These are phyloP conservation scores for Scytalidium sp. DNA, from an alignment of 2,329 filamentous ascomycete genomes.

Conservation along the genomic window DNA sequence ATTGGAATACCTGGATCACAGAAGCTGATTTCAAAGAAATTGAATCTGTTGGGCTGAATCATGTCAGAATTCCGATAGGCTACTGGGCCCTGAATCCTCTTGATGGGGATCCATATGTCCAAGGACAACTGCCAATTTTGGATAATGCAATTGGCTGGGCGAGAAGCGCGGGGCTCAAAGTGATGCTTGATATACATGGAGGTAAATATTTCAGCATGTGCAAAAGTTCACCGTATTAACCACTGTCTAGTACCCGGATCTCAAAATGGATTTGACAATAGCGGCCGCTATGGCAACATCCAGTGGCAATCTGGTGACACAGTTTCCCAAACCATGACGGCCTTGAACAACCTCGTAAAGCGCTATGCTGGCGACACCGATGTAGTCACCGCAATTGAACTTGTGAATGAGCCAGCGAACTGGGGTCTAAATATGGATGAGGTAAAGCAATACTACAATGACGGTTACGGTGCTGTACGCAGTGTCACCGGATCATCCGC, in stretches of 20 bases:
- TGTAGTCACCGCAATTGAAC: slow-evolving; percentile 38
- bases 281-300: slow-evolving; percentile 46
- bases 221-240: slow-evolving; percentile 5
- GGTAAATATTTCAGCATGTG: slow-evolving; percentile 36
- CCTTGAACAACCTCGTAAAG: slow-evolving; percentile 34
- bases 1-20: slow-evolving; percentile 56
- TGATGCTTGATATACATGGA: slow-evolving; percentile 67
- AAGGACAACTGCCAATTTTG: slow-evolving; percentile 57
- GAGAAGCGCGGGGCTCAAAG: slow-evolving; percentile 52
- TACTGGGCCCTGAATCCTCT: slow-evolving; percentile 59
- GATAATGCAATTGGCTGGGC: slow-evolving; percentile 59
- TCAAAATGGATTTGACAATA: slow-evolving; percentile 69
- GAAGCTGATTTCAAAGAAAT: slow-evolving; percentile 40
- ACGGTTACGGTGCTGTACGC: slow-evolving; percentile 47
- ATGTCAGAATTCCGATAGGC: slow-evolving; percentile 63
- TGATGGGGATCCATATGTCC: slow-evolving; percentile 56
- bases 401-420: slow-evolving; percentile 38
- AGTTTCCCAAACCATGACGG: slow-evolving; percentile 30
- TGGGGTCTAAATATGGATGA: slow-evolving; percentile 31
- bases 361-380: slow-evolving; percentile 37
- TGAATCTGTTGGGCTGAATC: slow-evolving; percentile 49
- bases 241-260: slow-evolving; percentile 47
- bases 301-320: slow-evolving; percentile 44
- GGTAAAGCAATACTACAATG: slow-evolving; percentile 41
- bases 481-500: slow-evolving; percentile 40